A percentile compares a stretch with the other conserved stretches of the same genome.
These are phyloP conservation scores for Arachis monticola DNA, from an alignment of 331 rosid genomes.

Conservation along the genomic window DNA sequence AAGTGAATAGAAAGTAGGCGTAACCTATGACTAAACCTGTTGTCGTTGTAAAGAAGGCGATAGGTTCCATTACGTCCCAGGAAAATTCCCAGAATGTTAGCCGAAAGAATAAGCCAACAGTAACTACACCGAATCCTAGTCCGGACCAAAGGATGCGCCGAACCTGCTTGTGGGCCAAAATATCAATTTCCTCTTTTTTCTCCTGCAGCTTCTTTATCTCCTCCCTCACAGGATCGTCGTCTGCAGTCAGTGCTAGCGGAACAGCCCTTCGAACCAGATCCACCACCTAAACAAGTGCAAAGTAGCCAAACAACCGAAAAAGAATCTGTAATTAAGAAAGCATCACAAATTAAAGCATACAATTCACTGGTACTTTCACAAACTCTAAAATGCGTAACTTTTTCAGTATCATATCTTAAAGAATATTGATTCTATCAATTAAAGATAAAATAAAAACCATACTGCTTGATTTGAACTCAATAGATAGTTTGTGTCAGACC, in stretches of 20 bases:
- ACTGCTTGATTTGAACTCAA: background rate
- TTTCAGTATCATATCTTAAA: background rate
- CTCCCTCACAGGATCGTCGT: constrained; percentile 64
- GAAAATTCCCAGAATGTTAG: constrained; percentile 98
- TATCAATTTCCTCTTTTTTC: constrained; percentile 81
- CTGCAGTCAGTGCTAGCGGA: constrained; percentile 73
- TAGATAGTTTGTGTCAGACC: background rate
- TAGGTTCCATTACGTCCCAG: constrained; percentile 98
- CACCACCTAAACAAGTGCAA: constrained; percentile 61
- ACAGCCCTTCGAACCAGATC: constrained; percentile 80
- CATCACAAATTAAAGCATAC: background rate
- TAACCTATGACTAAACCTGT: constrained; percentile 79
- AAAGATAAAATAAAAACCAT: background rate
- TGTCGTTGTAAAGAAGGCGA: constrained; percentile 82
- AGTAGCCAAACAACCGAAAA: constrained; percentile 27
- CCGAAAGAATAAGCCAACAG: constrained; percentile 77
- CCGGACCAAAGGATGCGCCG: constrained; percentile 88
- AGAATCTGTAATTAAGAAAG: constrained; percentile 22
- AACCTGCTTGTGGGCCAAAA: constrained; percentile 79
- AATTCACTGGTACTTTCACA: constrained; percentile 24
- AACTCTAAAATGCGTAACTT: background rate
- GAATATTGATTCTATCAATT: background rate
- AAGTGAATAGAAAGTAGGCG: constrained; percentile 84
- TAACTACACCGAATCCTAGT: constrained; percentile 50
- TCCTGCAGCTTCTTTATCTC: constrained; percentile 73